Conservation (phyloP, 768 basidiomycete species). For the Hericium alpestre region DNA sequence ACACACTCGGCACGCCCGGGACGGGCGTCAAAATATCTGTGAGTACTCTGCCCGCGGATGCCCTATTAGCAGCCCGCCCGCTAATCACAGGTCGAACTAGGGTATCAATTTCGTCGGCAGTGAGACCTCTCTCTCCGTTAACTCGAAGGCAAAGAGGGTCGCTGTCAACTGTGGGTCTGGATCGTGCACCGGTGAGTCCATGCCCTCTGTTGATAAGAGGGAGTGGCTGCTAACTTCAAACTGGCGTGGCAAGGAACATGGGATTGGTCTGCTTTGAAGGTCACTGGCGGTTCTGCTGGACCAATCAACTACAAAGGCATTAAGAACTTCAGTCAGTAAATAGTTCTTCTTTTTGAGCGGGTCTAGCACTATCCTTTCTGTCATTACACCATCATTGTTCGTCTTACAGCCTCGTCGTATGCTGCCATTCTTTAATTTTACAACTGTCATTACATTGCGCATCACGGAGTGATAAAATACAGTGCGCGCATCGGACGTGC, state of each 20-base stretch:
- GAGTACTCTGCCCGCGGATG: constrained; percentile 9
- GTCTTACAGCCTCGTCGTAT: too few species aligned
- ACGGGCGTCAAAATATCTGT: constrained; percentile 51
- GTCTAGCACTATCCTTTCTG: too few species aligned
- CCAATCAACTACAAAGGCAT: constrained; percentile 8
- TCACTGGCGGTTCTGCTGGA: constrained; percentile 35
- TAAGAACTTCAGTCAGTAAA: neutral
- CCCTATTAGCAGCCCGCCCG: neutral
- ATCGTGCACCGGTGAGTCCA: constrained; percentile 35
- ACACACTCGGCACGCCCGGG: constrained; percentile 40
- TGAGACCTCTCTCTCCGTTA: constrained; percentile 26
- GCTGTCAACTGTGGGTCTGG: constrained; percentile 47
- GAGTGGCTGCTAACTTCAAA: neutral
- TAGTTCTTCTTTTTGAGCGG: neutral
- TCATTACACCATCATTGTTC: too few species aligned
- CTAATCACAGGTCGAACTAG: constrained; percentile 17
- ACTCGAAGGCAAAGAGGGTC: constrained; percentile 31
- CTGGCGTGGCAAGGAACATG: constrained; percentile 27
- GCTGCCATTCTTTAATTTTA: too few species aligned
- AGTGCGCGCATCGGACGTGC: neutral
- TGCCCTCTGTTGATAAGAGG: neutral
- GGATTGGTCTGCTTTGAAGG: constrained; percentile 38
- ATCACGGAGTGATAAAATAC: neutral
- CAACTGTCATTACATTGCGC: neutral
- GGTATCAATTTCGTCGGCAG: constrained; percentile 37